Evolutionary conservation across 768 basidiomycete genomes (phyloP), one percentile per base, ranked within the genome.

Genomic region (Rhizopogon vulgaris): DNA sequence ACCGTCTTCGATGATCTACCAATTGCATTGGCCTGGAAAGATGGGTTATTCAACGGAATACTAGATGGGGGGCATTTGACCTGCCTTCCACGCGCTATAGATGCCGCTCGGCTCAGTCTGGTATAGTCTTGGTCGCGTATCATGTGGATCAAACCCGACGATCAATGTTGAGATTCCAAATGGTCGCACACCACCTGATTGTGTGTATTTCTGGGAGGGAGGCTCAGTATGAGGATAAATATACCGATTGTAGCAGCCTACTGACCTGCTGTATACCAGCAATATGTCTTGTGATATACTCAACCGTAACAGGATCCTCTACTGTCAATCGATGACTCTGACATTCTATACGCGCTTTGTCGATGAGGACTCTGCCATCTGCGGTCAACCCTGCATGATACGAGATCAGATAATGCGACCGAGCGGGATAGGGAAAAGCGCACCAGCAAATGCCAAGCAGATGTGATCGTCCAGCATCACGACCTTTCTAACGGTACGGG

Each of bases 391-490:
- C 96, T 98, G 58, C 41, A 51, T 10, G 51, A 40, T 24, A 17
- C 12, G 55, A 24, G 46, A 36, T 61, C 49, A 58, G 55, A 51
- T 37, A 48, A 37, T 25, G 46, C 36, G 9, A 51, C 46, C 32
- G 38, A 50, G 52, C 51, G 27, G 22, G 15, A 28, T 39, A 17
- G 34, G 24, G 4, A 22, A n/a, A 4, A 15, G 63, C 82, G 53
- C 61, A 96, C 95, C 96, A 54, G 96, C 94, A 73, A 99, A 99
- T 15, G 94, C 96, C 52, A 98, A 78, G 65, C 94, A 97, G 52
- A 99, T 72, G 65, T 99, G 96, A 65, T 99, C 96, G 66, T 99
- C 96, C 48, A 99, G 73, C 93, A 97, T 94, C 52, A 90, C 96
- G 7, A 98, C 94, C 70, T 99, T 99, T 49, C 96, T 78, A 14